Percentiles rank a stretch among this genome's conserved stretches.
Evolutionary conservation across 352 stramenopile genomes (phyloP).

Genomic region (Blastocystis sp.): DNA sequence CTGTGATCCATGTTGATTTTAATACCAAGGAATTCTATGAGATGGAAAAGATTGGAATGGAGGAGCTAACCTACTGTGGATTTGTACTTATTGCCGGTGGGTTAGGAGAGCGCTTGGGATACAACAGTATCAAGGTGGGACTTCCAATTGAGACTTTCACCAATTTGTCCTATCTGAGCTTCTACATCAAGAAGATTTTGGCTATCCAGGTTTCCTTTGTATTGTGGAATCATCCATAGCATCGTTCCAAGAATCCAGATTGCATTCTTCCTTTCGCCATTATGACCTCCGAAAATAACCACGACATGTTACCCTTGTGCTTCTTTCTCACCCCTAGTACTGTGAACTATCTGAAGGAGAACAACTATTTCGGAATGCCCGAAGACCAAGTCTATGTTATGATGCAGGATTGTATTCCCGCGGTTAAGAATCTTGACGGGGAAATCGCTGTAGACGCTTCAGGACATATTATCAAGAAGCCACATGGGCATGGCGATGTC

Average conservation of each 20-base stretch:
- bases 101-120: slow-evolving; percentile 89
- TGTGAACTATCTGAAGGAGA: slow-evolving; percentile 76
- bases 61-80: slow-evolving; percentile 71
- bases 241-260: neutral
- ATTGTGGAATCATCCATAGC: slow-evolving; percentile 60
- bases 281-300: slow-evolving; percentile 93
- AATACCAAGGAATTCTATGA: slow-evolving; percentile 71
- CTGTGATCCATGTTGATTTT: slow-evolving; percentile 66
- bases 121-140: slow-evolving; percentile 89
- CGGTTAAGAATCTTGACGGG: slow-evolving; percentile 75
- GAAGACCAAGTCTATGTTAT: slow-evolving; percentile 85
- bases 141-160: slow-evolving; percentile 85
- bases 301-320: slow-evolving; percentile 67
- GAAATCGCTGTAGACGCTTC: slow-evolving; percentile 73
- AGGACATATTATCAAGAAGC: slow-evolving; percentile 76
- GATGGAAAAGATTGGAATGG: slow-evolving; percentile 70
- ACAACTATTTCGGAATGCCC: slow-evolving; percentile 86
- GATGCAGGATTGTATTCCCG: slow-evolving; percentile 92
- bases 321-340: slow-evolving; percentile 68
- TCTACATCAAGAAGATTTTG: slow-evolving; percentile 86
- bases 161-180: slow-evolving; percentile 80
- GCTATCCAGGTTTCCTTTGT: slow-evolving; percentile 73
- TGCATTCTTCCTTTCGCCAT: slow-evolving; percentile 84
- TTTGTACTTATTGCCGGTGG: slow-evolving; percentile 94
- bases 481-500: slow-evolving; percentile 94